Conservation (phyloP, 2,329 filamentous ascomycete species). For the Rachicladosporium sp. region DNA sequence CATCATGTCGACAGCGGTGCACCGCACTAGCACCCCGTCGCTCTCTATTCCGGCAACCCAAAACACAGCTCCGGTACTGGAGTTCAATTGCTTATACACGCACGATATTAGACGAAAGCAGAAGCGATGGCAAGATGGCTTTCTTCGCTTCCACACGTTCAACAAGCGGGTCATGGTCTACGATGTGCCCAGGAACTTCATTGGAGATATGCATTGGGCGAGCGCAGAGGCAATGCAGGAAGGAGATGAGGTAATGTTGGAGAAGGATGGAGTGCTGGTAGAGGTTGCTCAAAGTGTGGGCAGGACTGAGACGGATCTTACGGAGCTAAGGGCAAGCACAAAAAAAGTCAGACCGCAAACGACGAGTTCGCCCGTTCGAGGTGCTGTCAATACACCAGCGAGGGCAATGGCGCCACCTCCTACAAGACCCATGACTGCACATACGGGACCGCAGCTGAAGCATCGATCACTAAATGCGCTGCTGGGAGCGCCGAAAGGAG, state of each 20-base stretch:
- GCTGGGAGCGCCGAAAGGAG: conserved; percentile 52
- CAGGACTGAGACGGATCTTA: conserved; percentile 62
- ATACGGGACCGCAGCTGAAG: conserved; percentile 27
- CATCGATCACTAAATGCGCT: conserved; percentile 51
- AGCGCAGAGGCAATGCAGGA: conserved; percentile 57
- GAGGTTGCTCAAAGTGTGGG: conserved; percentile 69
- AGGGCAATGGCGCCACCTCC: conserved; percentile 7
- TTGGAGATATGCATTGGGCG: conserved; percentile 77
- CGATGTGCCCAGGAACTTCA: conserved; percentile 64
- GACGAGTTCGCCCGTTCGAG: conserved; percentile 5
- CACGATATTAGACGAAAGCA: conserved; percentile 75
- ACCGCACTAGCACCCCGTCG: conserved; percentile 22
- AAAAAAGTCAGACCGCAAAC: conserved; percentile 26
- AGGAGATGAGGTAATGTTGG: conserved; percentile 70
- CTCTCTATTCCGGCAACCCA: conserved; percentile 38
- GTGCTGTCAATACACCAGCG: conserved; percentile 5
- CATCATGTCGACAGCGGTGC: conserved; percentile 21
- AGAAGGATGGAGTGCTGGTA: conserved; percentile 62
- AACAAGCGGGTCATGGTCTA: conserved; percentile 87
- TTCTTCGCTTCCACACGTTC: conserved; percentile 77
- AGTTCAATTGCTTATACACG: conserved; percentile 78
- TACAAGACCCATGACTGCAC: neutral
- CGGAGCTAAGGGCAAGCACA: conserved; percentile 60
- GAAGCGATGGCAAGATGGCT: conserved; percentile 89
- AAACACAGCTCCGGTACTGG: conserved; percentile 62